Evolutionary conservation across 192 early-diverging fungal species (phyloP), one percentile per base, ranked within the genome.

Genomic region (Rhizoclosmatium globosum): DNA sequence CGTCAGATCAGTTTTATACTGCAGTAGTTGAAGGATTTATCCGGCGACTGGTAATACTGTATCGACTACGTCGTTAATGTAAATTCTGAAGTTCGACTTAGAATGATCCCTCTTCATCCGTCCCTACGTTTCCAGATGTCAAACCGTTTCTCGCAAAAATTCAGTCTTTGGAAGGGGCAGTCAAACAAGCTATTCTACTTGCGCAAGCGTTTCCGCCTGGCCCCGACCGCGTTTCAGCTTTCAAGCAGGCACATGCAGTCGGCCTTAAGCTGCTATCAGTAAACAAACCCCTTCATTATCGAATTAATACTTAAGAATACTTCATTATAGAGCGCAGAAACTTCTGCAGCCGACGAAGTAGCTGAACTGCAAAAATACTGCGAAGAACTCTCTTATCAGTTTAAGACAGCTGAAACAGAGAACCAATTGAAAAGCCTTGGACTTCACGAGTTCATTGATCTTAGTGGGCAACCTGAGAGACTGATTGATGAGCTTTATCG

Each of bases 1-100:
- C 77, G 64, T 78, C 86, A 60, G 93, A 94, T 71, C 79, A 91
- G 48, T 89, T 94, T 79, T 92, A 91, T 82, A 84, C 88, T 64
- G 81, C 86, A 31, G 82, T 92, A 43, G 83, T 93, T 58, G 87
- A 93, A 42, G 80, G 85, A 42, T 81, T 67, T 4, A 38, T 64
- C 11, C 23, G n/a, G n/a, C 61, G 64, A 76, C 39, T 78, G 75
- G 74, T 73, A 23, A 53, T 7, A 7, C 59, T 39, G 64, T 31
- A 31, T 31, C 31, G 31, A 31, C 31, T 31, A 31, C 31, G 0
- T 31, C 31, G 31, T 31, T 31, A 31, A 31, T 31, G 31, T 31
- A 31, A 31, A 31, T 31, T 31, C 31, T 31, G 31, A 31, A 31
- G 31, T 31, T 31, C 31, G 31, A 31, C 31, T 31, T 31, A 31